These are phyloP conservation scores for Staphylotrichum longicolle DNA, from an alignment of 495 filamentous ascomycete species.

Conservation along the genomic window DNA sequence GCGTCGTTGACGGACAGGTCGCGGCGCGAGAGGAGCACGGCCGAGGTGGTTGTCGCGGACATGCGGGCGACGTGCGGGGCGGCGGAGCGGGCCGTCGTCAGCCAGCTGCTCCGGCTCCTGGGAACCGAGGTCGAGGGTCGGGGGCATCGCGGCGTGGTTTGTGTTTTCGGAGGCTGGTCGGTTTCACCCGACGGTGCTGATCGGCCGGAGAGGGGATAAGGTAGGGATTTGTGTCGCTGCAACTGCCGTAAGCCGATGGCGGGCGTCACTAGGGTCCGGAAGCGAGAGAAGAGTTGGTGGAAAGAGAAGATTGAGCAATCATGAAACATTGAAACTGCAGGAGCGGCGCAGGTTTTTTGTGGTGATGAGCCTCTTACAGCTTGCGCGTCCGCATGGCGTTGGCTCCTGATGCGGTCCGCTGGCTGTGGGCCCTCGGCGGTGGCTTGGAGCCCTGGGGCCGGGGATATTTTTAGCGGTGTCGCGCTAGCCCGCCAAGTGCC, in stretches of 20 bases:
- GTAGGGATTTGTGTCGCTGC: too few species aligned
- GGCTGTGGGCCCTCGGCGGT: background rate
- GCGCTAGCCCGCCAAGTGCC: background rate
- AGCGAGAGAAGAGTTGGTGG: background rate
- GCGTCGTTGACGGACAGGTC: conserved; percentile 64
- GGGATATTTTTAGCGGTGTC: conserved; percentile 9
- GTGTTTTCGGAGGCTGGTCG: too few species aligned
- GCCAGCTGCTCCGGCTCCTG: too few species aligned
- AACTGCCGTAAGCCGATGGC: too few species aligned
- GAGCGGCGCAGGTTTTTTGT: background rate
- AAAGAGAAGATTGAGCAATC: background rate
- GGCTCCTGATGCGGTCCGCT: too few species aligned
- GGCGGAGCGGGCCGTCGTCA: background rate
- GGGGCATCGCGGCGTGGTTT: conserved; percentile 1
- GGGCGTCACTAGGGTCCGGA: too few species aligned
- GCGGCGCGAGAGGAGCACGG: conserved; percentile 39
- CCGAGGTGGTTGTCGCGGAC: conserved; percentile 4
- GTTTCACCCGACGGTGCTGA: too few species aligned
- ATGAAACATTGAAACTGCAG: background rate
- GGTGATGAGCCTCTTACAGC: background rate
- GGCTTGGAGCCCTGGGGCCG: background rate
- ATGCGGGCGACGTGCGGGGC: conserved; percentile 12
- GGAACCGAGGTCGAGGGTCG: conserved; percentile 1
- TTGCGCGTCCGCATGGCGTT: too few species aligned
- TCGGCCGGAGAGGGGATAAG: too few species aligned